Conservation (phyloP, 257 asterid species). For the Rubia yunnanensis region DNA sequence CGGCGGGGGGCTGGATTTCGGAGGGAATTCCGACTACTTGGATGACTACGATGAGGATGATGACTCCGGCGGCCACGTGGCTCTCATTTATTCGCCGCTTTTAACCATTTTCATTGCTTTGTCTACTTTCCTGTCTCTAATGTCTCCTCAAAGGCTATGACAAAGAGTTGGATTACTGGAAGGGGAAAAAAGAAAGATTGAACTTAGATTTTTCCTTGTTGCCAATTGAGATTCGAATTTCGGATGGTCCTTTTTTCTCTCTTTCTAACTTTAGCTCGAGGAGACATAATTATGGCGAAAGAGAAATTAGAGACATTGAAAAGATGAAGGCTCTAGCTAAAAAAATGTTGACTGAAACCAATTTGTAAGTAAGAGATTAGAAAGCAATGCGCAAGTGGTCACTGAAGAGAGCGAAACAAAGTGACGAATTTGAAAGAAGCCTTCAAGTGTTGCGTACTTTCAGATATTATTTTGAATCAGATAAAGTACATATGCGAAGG, state of each 20-base stretch:
- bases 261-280: background rate
- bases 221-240: background rate
- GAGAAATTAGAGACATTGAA: background rate
- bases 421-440: background rate
- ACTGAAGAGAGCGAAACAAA: background rate
- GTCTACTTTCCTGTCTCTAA: slow-evolving; percentile 14
- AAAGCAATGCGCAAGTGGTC: background rate
- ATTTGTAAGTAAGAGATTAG: background rate
- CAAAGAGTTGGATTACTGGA: background rate
- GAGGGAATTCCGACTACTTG: slow-evolving; percentile 6
- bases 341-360: background rate
- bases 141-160: slow-evolving; percentile 3
- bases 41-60: slow-evolving; percentile 19
- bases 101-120: slow-evolving; percentile 15
- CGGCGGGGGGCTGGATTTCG: slow-evolving; percentile 6
- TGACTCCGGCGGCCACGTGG: slow-evolving; percentile 23
- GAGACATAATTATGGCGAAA: background rate
- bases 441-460: background rate
- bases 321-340: background rate
- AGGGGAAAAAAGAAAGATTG: background rate
- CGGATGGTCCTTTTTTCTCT: background rate
- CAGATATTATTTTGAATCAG: slow-evolving; percentile 9
- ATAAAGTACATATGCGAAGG: background rate
- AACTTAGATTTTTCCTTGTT: background rate
- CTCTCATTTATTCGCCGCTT: slow-evolving; percentile 12